A percentile compares a stretch with the other conserved stretches of the same genome.
These are phyloP conservation scores for Paralagenidium karlingii DNA, from an alignment of 352 stramenopile genomes.

Conservation along the genomic window DNA sequence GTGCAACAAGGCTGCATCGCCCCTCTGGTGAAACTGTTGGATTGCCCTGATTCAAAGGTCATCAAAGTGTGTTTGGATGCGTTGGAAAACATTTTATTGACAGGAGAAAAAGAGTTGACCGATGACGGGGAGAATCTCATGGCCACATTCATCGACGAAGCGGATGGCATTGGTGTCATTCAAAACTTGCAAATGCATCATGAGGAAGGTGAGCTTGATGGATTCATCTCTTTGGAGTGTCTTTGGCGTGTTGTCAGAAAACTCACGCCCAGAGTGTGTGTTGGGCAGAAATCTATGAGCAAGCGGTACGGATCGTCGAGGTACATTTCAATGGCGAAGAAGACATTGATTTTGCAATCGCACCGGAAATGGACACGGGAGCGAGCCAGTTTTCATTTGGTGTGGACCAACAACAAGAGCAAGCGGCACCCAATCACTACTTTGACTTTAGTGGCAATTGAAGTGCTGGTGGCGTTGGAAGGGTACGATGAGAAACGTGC, in stretches of 20 bases:
- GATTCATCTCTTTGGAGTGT: slow-evolving; percentile 42
- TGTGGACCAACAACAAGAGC: too few species aligned
- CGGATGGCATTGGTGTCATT: slow-evolving; percentile 93
- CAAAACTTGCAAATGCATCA: slow-evolving; percentile 96
- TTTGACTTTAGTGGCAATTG: too few species aligned
- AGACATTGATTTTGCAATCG: slow-evolving; percentile 53
- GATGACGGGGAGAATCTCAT: slow-evolving; percentile 89
- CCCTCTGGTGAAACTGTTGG: slow-evolving; percentile 91
- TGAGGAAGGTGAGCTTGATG: slow-evolving; percentile 83
- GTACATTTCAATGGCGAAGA: slow-evolving; percentile 97
- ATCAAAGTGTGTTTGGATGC: slow-evolving; percentile 96
- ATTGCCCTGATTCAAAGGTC: slow-evolving; percentile 90
- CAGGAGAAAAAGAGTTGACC: slow-evolving; percentile 80
- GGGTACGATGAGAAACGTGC: too few species aligned
- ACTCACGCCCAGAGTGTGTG: background rate
- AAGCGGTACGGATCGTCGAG: slow-evolving; percentile 92
- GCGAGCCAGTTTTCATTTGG: slow-evolving; percentile 60
- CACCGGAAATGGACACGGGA: slow-evolving; percentile 31
- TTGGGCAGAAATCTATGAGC: slow-evolving; percentile 82
- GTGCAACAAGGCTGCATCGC: slow-evolving; percentile 94
- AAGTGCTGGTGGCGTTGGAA: too few species aligned
- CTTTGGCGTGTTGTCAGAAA: slow-evolving; percentile 14
- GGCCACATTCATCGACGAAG: slow-evolving; percentile 92
- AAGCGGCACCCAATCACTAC: too few species aligned
- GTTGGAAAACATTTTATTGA: slow-evolving; percentile 86